These are phyloP conservation scores for Backusella sp. DNA, from an alignment of 192 early-diverging fungal genomes.

Conservation along the genomic window DNA sequence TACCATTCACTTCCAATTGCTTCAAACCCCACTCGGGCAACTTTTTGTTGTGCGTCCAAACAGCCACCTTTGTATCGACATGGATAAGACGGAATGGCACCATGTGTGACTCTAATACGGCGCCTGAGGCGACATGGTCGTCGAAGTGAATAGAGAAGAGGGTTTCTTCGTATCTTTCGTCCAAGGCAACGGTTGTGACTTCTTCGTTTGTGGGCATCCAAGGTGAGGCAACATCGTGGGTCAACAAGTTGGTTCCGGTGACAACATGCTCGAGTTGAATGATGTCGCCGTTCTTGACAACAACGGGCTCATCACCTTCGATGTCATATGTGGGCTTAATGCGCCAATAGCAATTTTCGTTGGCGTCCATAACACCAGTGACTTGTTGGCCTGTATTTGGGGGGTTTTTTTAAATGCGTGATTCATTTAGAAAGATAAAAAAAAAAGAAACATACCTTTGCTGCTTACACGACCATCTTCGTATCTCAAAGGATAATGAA, in stretches of 20 bases:
- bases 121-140: constrained; percentile 36
- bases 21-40: constrained; percentile 89
- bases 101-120: constrained; percentile 48
- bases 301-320: constrained; percentile 36
- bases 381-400: constrained; percentile 79
- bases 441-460: constrained; percentile 48
- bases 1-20: constrained; percentile 92
- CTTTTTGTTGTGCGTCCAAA: constrained; percentile 65
- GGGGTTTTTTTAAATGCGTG: not conserved
- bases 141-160: constrained; percentile 62
- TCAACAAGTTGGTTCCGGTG: constrained; percentile 57
- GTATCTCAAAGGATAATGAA: constrained; percentile 86
- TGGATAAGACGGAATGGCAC: constrained; percentile 77
- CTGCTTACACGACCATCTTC: constrained; percentile 88
- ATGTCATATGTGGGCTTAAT: constrained; percentile 32
- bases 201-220: constrained; percentile 64
- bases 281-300: constrained; percentile 71
- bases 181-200: constrained; percentile 61
- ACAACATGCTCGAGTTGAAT: constrained; percentile 71
- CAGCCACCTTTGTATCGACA: constrained; percentile 70
- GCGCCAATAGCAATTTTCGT: constrained; percentile 67
- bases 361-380: constrained; percentile 79
- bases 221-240: constrained; percentile 66
- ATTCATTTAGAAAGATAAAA: not conserved
- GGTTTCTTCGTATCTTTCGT: constrained; percentile 53